A percentile compares a stretch with the other conserved stretches of the same genome.
Evolutionary conservation across 2,329 filamentous ascomycete species (phyloP).

Genomic region (Microsporum audouinii): DNA sequence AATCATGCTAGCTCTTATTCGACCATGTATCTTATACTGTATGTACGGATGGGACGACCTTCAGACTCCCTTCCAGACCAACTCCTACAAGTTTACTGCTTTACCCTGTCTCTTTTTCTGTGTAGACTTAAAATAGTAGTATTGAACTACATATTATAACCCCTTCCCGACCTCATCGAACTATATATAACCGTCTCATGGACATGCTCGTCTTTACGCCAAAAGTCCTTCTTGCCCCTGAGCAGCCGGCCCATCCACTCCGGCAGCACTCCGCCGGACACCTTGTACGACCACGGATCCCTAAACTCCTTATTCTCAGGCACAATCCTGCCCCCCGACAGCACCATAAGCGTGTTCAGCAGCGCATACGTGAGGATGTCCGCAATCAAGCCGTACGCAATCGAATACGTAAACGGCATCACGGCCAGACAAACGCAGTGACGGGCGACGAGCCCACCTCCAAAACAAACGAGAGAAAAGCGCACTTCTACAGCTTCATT

Average conservation of each 20-base stretch:
- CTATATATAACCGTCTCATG: too few relatives aligned
- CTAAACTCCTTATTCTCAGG: slow-evolving; percentile 65
- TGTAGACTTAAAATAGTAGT: too few relatives aligned
- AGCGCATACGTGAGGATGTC: slow-evolving; percentile 66
- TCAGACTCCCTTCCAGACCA: background rate
- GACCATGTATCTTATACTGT: background rate
- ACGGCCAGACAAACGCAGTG: slow-evolving; percentile 66
- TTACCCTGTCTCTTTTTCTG: too few relatives aligned
- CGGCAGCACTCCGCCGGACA: too few relatives aligned
- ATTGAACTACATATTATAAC: too few relatives aligned
- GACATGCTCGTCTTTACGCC: slow-evolving; percentile 37
- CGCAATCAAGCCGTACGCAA: slow-evolving; percentile 74
- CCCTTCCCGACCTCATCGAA: background rate
- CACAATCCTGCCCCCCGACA: slow-evolving; percentile 56
- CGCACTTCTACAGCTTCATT: too few relatives aligned
- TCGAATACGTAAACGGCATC: slow-evolving; percentile 86
- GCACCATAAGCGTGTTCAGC: slow-evolving; percentile 61
- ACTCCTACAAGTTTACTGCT: too few relatives aligned
- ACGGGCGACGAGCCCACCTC: too few relatives aligned
- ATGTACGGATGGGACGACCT: background rate
- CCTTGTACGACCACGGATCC: slow-evolving; percentile 69
- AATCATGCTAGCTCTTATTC: background rate
- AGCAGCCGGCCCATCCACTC: slow-evolving; percentile 58
- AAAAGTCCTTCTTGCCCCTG: slow-evolving; percentile 62
- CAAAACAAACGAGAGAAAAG: too few relatives aligned